phyloP scores from a whole-genome alignment of 1,284 basidiomycete species.

The Inonotus hispidus region DNA sequence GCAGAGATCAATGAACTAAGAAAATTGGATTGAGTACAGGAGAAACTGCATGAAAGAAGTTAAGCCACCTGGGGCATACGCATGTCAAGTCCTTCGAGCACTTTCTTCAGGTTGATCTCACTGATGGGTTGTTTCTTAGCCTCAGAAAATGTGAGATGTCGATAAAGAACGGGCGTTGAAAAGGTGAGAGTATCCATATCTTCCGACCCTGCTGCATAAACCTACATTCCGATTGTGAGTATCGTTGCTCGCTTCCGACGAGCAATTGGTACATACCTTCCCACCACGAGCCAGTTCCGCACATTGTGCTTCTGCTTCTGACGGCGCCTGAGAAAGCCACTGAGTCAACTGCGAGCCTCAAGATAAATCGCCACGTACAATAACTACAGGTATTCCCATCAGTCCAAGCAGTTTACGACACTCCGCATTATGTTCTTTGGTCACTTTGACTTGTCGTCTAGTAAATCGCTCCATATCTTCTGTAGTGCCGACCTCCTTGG shows the following conservation, averaged over 20 bases:
- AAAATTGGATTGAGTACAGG: not conserved
- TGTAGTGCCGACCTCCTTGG: slow-evolving; percentile 89
- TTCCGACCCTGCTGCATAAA: slow-evolving; percentile 96
- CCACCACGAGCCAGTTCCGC: slow-evolving; percentile 94
- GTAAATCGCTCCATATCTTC: slow-evolving; percentile 93
- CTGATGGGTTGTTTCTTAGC: slow-evolving; percentile 98
- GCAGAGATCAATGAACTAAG: slow-evolving; percentile 93
- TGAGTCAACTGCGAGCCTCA: slow-evolving; percentile 8
- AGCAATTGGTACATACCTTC: slow-evolving; percentile 47
- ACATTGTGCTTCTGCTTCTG: slow-evolving; percentile 98
- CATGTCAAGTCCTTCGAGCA: slow-evolving; percentile 87
- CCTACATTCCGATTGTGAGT: slow-evolving; percentile 40
- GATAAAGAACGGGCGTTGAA: slow-evolving; percentile 83
- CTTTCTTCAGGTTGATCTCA: slow-evolving; percentile 82
- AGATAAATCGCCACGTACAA: slow-evolving; percentile 44
- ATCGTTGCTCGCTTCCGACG: slow-evolving; percentile 1
- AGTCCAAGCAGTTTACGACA: slow-evolving; percentile 82
- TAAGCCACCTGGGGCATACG: slow-evolving; percentile 75
- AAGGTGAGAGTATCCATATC: slow-evolving; percentile 99
- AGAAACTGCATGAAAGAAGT: not conserved
- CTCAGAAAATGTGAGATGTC: slow-evolving; percentile 98
- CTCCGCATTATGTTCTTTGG: slow-evolving; percentile 95
- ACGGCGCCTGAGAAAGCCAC: slow-evolving; percentile 70
- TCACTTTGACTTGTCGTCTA: slow-evolving; percentile 91
- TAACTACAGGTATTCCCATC: slow-evolving; percentile 96